These are phyloP conservation scores for Paecilomyces fulvus DNA, from an alignment of 2,329 filamentous ascomycete species.

Conservation along the genomic window DNA sequence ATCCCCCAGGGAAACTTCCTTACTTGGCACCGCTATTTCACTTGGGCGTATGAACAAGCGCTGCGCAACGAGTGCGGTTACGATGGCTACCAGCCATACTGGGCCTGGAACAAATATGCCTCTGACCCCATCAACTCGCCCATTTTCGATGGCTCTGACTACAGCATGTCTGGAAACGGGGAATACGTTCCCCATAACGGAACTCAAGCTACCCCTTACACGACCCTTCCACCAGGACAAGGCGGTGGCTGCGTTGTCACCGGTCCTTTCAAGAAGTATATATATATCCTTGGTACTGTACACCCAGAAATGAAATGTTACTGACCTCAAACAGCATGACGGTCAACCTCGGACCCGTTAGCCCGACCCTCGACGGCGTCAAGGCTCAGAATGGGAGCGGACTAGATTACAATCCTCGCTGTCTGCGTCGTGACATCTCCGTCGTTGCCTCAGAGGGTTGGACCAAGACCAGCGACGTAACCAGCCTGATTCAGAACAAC, in stretches of 20 bases:
- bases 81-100: slow-evolving; percentile 33
- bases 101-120: slow-evolving; percentile 39
- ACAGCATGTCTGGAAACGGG: slow-evolving; percentile 39
- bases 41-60: slow-evolving; percentile 22
- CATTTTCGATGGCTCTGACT: slow-evolving; percentile 43
- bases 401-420: slow-evolving; percentile 23
- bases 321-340: slow-evolving; percentile 10
- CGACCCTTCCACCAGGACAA: slow-evolving; percentile 23
- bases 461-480: slow-evolving; percentile 11
- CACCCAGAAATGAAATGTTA: background rate
- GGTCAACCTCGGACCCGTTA: slow-evolving; percentile 23
- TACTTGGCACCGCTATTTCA: slow-evolving; percentile 29
- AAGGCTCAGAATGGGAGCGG: slow-evolving; percentile 10
- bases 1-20: slow-evolving; percentile 15
- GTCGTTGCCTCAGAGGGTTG: slow-evolving; percentile 8
- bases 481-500: slow-evolving; percentile 11
- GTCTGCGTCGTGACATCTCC: slow-evolving; percentile 20
- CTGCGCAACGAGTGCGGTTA: slow-evolving; percentile 32
- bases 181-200: slow-evolving; percentile 18
- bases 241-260: slow-evolving; percentile 26
- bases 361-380: slow-evolving; percentile 9
- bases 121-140: slow-evolving; percentile 32
- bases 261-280: slow-evolving; percentile 27
- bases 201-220: slow-evolving; percentile 22
- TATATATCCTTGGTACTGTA: slow-evolving; percentile 2